Base-by-base conservation (phyloP, 176 grass and related monocot species). In the Pontederia crassipes region DNA sequence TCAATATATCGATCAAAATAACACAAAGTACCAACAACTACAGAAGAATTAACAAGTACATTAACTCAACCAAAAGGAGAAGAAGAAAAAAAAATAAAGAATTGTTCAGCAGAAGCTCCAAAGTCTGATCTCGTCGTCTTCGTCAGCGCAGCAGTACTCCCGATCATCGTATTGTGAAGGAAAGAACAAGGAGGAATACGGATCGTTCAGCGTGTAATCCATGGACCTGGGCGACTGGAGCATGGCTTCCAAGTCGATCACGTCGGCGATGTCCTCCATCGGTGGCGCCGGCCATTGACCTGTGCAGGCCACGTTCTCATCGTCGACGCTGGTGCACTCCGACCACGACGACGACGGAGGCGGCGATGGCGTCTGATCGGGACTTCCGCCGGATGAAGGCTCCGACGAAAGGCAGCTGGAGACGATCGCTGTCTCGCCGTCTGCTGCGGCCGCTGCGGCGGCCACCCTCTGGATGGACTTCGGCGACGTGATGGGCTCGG, bases 141-240 rank as follows among this genome's bases (percentile, higher is more conserved):
- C 84, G 18, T 40, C 32, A 40, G 73, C 89, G 68, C 81, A 88
- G 51, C 2, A 40, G 32, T 49, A 72, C 24, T 57, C 9, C 16
- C 6, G 32, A 40, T 40, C 32, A 40, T 71, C 72, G 0, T 64
- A 13, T 11, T 74, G 28, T 57, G 58, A 17, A 48, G 72, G 75
- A 14, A 80, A 59, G 0, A 85, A 88, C 68, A 88, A 88, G 76
- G 72, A 24, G 20, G 20, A 24, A 24, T 24, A 24, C 76, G 77
- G 80, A 71, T 15, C 80, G 76, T 83, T 77, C 67, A 88, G 82
- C 80, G 83, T 76, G 49, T 77, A 86, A 49, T 85, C 78, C 72
- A 94, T 82, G 78, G 72, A 88, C 77, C 84, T 82, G 64, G 84
- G 89, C 65, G 89, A 94, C 66, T 88, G 81, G 72, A 94, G 85